A percentile compares a stretch with the other conserved stretches of the same genome.
phyloP scores from a whole-genome alignment of 441 rosid species.

The Pelargonium fulgidum region DNA sequence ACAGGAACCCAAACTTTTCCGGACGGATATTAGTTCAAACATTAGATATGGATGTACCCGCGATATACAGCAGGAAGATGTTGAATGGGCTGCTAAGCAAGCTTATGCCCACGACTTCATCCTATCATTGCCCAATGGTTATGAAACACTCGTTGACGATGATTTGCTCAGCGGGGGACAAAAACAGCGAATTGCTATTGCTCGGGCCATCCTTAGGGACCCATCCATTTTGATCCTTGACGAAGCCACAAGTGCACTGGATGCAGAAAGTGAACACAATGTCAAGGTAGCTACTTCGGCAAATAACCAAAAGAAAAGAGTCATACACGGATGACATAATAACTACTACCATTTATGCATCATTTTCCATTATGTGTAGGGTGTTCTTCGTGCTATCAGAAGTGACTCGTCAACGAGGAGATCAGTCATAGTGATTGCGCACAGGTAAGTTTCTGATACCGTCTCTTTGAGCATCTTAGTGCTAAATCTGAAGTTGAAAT shows the following conservation, averaged over 20 bases:
- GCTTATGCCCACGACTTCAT: conserved; percentile 94
- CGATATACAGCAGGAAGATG: conserved; percentile 57
- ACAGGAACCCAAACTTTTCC: conserved; percentile 95
- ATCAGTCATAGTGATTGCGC: conserved; percentile 83
- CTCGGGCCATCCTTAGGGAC: conserved; percentile 92
- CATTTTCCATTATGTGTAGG: conserved; percentile 34
- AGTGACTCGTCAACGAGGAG: conserved; percentile 49
- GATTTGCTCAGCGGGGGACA: conserved; percentile 96
- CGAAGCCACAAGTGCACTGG: conserved; percentile 93
- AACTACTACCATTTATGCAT: conserved; percentile 1
- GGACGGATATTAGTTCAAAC: conserved; percentile 75
- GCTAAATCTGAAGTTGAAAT: conserved; percentile 16
- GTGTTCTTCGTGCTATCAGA: conserved; percentile 69
- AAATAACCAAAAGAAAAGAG: conserved; percentile 2
- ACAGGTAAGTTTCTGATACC: conserved; percentile 40
- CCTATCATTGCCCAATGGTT: conserved; percentile 71
- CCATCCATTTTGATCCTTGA: conserved; percentile 81
- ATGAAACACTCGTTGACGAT: conserved; percentile 82
- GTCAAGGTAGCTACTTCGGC: conserved; percentile 47
- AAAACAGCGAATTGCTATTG: conserved; percentile 94
- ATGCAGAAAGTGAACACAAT: conserved; percentile 96
- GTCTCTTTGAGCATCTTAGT: background rate
- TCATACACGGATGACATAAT: background rate
- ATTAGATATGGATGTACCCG: conserved; percentile 73
- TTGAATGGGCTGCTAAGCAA: conserved; percentile 84